phyloP scores from a whole-genome alignment of 805 yeast genomes.

The Jamesozyma spencerorum region DNA sequence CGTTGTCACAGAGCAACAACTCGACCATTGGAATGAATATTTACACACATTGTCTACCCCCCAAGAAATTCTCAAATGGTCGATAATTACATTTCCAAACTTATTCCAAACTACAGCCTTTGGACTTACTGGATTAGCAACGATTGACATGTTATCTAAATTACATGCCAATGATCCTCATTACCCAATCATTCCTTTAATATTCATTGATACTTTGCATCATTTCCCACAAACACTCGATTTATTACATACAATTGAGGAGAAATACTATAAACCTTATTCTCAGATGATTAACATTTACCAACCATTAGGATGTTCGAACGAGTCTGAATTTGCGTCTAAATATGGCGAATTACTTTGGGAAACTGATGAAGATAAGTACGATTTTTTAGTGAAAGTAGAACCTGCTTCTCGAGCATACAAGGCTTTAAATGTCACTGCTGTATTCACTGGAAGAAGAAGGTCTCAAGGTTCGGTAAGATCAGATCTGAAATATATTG shows the following conservation, averaged over 20 bases:
- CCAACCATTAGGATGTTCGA: conserved; percentile 49
- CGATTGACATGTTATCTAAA: conserved; percentile 70
- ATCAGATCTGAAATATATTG: conserved; percentile 60
- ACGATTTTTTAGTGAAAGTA: conserved; percentile 82
- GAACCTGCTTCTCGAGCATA: conserved; percentile 89
- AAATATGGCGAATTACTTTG: conserved; percentile 72
- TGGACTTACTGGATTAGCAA: conserved; percentile 86
- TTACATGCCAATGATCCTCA: conserved; percentile 23
- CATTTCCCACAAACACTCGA: conserved; percentile 92
- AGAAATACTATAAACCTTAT: conserved; percentile 37
- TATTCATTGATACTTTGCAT: conserved; percentile 82
- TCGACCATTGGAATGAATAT: conserved; percentile 56
- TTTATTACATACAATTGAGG: conserved; percentile 50
- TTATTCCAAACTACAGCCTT: conserved; percentile 90
- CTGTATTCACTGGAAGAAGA: conserved; percentile 88
- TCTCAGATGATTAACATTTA: conserved; percentile 46
- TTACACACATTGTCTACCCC: conserved; percentile 47
- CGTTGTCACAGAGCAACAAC: conserved; percentile 41
- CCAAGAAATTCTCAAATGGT: conserved; percentile 72
- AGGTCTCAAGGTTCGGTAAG: conserved; percentile 85
- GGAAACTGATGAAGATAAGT: conserved; percentile 71
- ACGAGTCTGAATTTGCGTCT: conserved; percentile 53
- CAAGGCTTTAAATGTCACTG: conserved; percentile 58
- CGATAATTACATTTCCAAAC: conserved; percentile 70
- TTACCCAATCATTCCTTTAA: conserved; percentile 45